Conservation (phyloP, 2,329 filamentous ascomycete species). For the Sarocladium strictum region DNA sequence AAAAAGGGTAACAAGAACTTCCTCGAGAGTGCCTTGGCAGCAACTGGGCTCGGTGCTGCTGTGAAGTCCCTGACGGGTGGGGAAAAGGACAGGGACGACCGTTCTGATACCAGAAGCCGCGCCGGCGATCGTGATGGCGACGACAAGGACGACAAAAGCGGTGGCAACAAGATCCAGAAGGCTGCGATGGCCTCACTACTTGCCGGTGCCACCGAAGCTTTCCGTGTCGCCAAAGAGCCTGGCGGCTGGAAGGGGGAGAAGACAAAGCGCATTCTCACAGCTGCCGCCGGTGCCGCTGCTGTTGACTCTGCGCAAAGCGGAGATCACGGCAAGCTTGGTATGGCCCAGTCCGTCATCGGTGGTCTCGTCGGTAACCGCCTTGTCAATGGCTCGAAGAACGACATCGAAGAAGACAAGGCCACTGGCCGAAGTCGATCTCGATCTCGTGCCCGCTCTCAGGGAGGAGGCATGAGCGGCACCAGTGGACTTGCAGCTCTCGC, state of each 20-base stretch:
- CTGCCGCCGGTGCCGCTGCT: slow-evolving; percentile 77
- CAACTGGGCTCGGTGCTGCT: slow-evolving; percentile 55
- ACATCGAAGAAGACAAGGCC: slow-evolving; percentile 54
- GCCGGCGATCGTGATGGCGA: slow-evolving; percentile 24
- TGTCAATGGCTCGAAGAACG: slow-evolving; percentile 70
- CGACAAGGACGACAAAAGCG: slow-evolving; percentile 31
- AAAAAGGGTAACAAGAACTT: slow-evolving; percentile 60
- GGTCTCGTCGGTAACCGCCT: slow-evolving; percentile 81
- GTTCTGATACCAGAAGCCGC: slow-evolving; percentile 40
- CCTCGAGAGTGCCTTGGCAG: slow-evolving; percentile 55
- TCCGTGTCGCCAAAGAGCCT: slow-evolving; percentile 81
- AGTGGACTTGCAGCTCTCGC: slow-evolving; percentile 56
- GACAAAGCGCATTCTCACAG: slow-evolving; percentile 84
- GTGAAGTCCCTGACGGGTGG: slow-evolving; percentile 53
- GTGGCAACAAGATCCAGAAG: slow-evolving; percentile 64
- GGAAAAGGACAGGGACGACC: slow-evolving; percentile 34
- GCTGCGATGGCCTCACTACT: slow-evolving; percentile 87
- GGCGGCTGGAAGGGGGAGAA: slow-evolving; percentile 89
- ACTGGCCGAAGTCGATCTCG: slow-evolving; percentile 64
- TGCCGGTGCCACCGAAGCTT: slow-evolving; percentile 86
- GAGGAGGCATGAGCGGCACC: slow-evolving; percentile 36
- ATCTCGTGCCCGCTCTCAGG: slow-evolving; percentile 51
- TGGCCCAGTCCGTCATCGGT: slow-evolving; percentile 82
- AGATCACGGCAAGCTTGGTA: slow-evolving; percentile 74
- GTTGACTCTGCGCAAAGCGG: slow-evolving; percentile 72